Conservation (phyloP, 2,329 filamentous ascomycete genomes). For the Paraphoma chrysanthemicola region DNA sequence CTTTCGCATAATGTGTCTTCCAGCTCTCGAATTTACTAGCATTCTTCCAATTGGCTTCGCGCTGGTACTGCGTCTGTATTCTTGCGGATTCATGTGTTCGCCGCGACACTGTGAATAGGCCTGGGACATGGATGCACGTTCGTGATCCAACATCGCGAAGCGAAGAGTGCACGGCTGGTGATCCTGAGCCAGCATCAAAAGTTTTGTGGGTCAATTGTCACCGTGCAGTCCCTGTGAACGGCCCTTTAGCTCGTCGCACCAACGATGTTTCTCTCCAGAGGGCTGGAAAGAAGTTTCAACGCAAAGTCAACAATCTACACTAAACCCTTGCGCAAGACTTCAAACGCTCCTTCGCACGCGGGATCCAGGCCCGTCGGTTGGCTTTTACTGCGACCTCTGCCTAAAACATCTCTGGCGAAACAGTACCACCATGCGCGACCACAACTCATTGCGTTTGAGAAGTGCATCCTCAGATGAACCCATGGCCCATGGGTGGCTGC, state of each 20-base stretch:
- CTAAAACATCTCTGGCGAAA: slow-evolving; percentile 18
- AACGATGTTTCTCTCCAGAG: slow-evolving; percentile 19
- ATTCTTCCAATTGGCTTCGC: neutral
- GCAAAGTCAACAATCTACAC: slow-evolving; percentile 1
- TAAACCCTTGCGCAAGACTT: neutral
- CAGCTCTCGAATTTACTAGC: too few species aligned
- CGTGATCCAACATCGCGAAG: neutral
- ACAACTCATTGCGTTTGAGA: slow-evolving; percentile 16
- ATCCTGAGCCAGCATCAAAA: neutral
- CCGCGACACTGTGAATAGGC: too few species aligned
- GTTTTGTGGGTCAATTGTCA: slow-evolving; percentile 10
- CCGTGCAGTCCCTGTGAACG: slow-evolving; percentile 30
- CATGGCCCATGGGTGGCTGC: neutral
- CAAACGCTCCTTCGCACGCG: slow-evolving; percentile 8
- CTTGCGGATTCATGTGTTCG: too few species aligned
- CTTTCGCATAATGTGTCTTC: neutral
- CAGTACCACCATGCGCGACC: slow-evolving; percentile 19
- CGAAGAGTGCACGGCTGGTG: neutral
- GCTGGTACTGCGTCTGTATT: too few species aligned
- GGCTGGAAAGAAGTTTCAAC: slow-evolving; percentile 23
- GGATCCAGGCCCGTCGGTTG: slow-evolving; percentile 16
- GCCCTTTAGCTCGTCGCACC: slow-evolving; percentile 19
- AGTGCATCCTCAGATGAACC: slow-evolving; percentile 4
- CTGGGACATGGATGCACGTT: too few species aligned
- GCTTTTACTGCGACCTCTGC: neutral